Base-by-base conservation (phyloP, 2,329 filamentous ascomycete species). In the Salinomyces thailandicus region DNA sequence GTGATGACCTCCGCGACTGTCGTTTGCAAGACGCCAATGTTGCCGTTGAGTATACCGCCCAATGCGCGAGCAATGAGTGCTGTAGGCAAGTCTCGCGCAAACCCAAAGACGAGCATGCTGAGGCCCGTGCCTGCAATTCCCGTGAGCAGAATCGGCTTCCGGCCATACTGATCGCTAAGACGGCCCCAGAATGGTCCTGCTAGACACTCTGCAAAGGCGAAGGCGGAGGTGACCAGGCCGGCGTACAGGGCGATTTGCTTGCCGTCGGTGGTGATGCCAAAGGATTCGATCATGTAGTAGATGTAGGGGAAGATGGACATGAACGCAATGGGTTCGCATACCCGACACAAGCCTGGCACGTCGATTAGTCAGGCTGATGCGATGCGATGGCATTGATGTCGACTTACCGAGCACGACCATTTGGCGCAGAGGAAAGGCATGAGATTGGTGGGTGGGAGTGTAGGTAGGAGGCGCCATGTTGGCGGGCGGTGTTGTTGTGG, bases 251-350 rank as follows among this genome's bases (percentile, higher is more conserved):
- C 84, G 49, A 95, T 93, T 57, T 82, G 77, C 51, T 73, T 78
- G 45, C 81, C 69, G 55, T 86, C 77, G 31, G 84, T 70, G 44
- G 86, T 84, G 57, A 94, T 79, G 53, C 83, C 71, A 63, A 96
- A 96, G 43, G 86, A 85, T 53, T 86, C 72, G 50, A 96, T 81
- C 91, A 98, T 96, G 68, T 83, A 89, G 67, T 94, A 96, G 51
- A 93, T 86, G 62, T 96, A 98, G 1, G 91, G 91, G 59, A 98
- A 96, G 51, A 96, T 95, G 36, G 87, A 95, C 85, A 95, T 96
- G 71, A 98, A 96, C 5, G 91, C 91, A 61, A 98, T 96, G 35
- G 91, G 91, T 60, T 98, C 91, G 69, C 86, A 95, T 67, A 98
- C 89, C 56, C 91, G 81, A 64, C 87, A 94, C 55, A 94, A 40